Evolutionary conservation across 257 asterid genomes (phyloP), one percentile per base, ranked within the genome.

Genomic region (Rhazya stricta): DNA sequence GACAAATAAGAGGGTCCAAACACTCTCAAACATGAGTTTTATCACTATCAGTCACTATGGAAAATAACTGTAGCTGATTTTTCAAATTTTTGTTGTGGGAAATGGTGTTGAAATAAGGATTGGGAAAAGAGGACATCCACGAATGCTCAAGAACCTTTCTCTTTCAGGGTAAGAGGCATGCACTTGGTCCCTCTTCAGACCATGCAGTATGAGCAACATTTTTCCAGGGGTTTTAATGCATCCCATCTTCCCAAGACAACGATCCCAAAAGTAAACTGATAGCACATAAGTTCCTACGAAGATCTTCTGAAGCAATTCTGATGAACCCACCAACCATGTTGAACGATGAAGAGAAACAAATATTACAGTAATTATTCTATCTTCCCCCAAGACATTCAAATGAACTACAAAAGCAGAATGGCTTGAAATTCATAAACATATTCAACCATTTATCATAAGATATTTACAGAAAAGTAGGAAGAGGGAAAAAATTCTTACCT

Each of bases 401-500:
- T 54, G 19, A 63, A 53, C 29, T 12, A 66, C 13, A 21, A 42
- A 36, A 53, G 45, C 42, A 29, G 3, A 58, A n/a, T 46, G 58
- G 51, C 6, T 54, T 6, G 63, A 73, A 61, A 41, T 48, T 67
- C 62, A 29, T 12, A 67, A 61, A 36, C 32, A 39, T 9, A 50
- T 30, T 39, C 5, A 69, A 74, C 9, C 68, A 81, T 46, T 48
- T 61, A 19, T 61, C 2, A 2, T 62, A 16, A 19, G 21, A 29
- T 30, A 18, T 6, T 45, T 15, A 53, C 51, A 62, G n/a, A 12
- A 34, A 67, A 32, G 30, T 16, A 25, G 8, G 21, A 12, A 29
- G 11, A 78, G 29, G 16, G 10, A 4, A 34, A n/a, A 46, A 11
- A 60, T 25, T 1, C 5, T 68, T 78, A 89, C 97, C 96, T 92